phyloP scores from a whole-genome alignment of 2,329 filamentous ascomycete species.

The Alternaria gansuensis region DNA sequence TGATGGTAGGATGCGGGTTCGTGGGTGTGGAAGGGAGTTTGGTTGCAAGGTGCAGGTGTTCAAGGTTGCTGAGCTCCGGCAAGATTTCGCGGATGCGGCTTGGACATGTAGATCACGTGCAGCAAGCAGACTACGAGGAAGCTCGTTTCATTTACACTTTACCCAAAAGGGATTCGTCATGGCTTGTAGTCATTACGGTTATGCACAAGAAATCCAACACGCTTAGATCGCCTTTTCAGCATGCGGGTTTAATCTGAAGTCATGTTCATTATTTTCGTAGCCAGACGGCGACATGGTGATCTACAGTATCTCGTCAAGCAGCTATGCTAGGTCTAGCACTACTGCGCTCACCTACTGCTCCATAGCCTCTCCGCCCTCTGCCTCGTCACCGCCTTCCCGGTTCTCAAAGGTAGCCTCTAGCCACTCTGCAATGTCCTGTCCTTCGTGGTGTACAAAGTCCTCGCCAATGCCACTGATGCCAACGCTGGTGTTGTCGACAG shows the following conservation, averaged over 20 bases:
- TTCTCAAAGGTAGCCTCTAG: conserved; percentile 73
- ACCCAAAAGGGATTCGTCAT: neutral
- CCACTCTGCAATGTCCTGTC: conserved; percentile 84
- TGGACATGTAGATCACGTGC: conserved; percentile 42
- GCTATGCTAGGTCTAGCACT: neutral
- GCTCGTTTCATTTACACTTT: neutral
- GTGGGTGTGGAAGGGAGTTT: conserved; percentile 35
- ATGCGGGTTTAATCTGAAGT: neutral
- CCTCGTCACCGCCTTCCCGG: conserved; percentile 49
- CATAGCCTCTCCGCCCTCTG: conserved; percentile 60
- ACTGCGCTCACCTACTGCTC: conserved; percentile 46
- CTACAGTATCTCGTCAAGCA: conserved; percentile 7
- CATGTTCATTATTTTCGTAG: conserved; percentile 40
- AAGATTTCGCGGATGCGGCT: conserved; percentile 43
- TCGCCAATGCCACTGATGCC: conserved; percentile 81
- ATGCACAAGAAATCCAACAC: no score
- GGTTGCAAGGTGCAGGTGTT: conserved; percentile 36
- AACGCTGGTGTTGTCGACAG: conserved; percentile 94
- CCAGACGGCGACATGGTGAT: conserved; percentile 20
- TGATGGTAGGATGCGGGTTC: conserved; percentile 57
- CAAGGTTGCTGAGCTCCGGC: conserved; percentile 40
- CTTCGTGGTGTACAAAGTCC: conserved; percentile 90
- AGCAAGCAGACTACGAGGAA: neutral
- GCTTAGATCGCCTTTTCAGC: neutral
- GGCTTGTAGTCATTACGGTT: no score